Percentiles rank a stretch among this genome's conserved stretches.
Conservation (phyloP, 192 early-diverging fungal species). For the Oehlia diaphana region DNA sequence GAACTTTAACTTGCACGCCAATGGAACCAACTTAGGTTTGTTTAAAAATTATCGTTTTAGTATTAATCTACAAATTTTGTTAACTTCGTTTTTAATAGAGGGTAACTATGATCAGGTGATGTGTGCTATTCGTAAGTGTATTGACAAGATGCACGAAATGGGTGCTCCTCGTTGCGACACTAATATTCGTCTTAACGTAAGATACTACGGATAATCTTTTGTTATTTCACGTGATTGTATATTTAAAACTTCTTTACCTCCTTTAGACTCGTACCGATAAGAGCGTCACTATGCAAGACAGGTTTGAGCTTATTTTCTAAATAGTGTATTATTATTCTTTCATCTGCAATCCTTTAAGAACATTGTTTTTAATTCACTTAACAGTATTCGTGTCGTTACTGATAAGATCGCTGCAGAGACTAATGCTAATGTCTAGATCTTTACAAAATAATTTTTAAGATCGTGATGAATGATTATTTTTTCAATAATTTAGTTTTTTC, state of each 20-base stretch:
- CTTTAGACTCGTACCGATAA: slow-evolving; percentile 12
- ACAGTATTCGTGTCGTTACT: not conserved
- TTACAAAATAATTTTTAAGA: too few relatives aligned
- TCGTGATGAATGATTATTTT: too few relatives aligned
- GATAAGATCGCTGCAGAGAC: not conserved
- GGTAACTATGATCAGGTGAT: not conserved
- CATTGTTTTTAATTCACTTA: not conserved
- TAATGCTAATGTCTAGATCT: too few relatives aligned
- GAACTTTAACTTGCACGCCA: not conserved
- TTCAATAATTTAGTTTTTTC: too few relatives aligned
- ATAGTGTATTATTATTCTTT: too few relatives aligned
- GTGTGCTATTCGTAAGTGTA: not conserved
- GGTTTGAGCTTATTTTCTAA: not conserved
- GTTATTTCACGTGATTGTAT: not conserved
- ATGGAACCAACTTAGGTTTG: slow-evolving; percentile 16
- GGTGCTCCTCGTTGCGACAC: not conserved
- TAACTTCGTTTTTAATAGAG: not conserved
- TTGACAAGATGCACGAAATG: slow-evolving; percentile 2
- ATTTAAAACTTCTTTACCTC: not conserved
- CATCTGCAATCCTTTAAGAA: too few relatives aligned
- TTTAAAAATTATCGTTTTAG: not conserved
- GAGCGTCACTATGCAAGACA: not conserved
- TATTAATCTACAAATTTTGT: not conserved
- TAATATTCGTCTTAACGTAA: not conserved
- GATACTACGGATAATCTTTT: not conserved